A percentile compares a stretch with the other conserved stretches of the same genome.
phyloP scores from a whole-genome alignment of 2,329 filamentous ascomycete genomes.

The Colletotrichum sublineola region DNA sequence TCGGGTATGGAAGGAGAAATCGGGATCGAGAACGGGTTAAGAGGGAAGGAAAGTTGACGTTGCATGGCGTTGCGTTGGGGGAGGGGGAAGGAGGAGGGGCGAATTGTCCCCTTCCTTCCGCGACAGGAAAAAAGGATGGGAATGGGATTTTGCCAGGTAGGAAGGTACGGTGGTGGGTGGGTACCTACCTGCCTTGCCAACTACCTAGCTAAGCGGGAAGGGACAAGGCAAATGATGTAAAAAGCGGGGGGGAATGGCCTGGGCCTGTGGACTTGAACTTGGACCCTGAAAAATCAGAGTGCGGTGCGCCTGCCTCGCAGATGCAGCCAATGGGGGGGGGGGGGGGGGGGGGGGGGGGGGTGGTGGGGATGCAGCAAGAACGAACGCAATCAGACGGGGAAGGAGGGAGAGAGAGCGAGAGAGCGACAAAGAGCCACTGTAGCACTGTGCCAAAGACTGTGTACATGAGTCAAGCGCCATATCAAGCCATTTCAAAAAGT shows the following conservation, averaged over 20 bases:
- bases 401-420: background rate
- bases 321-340: background rate
- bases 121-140: background rate
- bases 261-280: background rate
- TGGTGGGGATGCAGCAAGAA: background rate
- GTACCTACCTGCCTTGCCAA: too few species aligned
- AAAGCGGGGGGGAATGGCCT: conserved; percentile 1
- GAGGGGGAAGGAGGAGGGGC: background rate
- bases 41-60: conserved; percentile 13
- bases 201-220: background rate
- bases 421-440: background rate
- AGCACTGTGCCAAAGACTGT: background rate
- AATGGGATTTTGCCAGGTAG: conserved; percentile 6
- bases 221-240: conserved; percentile 5
- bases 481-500: accelerated
- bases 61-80: background rate
- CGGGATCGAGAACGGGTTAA: conserved; percentile 31
- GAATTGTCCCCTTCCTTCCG: background rate
- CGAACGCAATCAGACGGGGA: background rate
- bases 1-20: conserved; percentile 24
- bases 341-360: too few species aligned
- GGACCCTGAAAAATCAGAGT: conserved; percentile 34
- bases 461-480: too few species aligned
- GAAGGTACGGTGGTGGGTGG: background rate
- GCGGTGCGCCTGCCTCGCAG: background rate